Base-by-base conservation (phyloP, 345 rosid genomes). In the Aquilaria yunnanensis region DNA sequence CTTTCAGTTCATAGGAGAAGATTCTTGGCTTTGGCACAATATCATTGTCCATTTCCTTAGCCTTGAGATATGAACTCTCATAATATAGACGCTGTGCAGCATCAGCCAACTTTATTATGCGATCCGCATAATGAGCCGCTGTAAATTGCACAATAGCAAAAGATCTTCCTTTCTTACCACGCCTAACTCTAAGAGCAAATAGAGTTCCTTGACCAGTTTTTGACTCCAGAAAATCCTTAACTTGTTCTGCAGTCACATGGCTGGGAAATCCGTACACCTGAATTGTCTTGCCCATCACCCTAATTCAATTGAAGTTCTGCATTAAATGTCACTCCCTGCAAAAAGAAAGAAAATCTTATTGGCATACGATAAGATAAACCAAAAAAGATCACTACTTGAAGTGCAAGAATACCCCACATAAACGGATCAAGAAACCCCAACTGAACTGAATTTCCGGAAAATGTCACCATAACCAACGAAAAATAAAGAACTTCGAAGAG, bases 121-220 rank as follows among this genome's bases (percentile, higher is more conserved):
- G 2, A 3, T 68, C 72, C 13, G 83, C 93, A 49, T 57, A 61
- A 67, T 34, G 66, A 10, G 11, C 50, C 4, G 70, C 61, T 58
- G 75, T 60, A 67, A 92, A 89, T 16, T 89, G 98, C 29, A 92
- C 89, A 46, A 74, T 70, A 23, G 95, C 96, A 56, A 47, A 74
- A 10, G 54, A 73, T 70, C 87, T 78, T 0, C 80, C 81, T 0
- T 14, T 72, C 45, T 64, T 83, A 0, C 71, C 2, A 5, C 4
- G 37, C 65, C 80, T 65, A 43, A 78, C 12, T 70, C 70, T 75
- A 11, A 78, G 12, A 7, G 83, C 85, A 59, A 56, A 56, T 31
- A 82, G 57, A 2, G 72, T 67, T 61, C 70, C 83, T 59, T 60
- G 34, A 3, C 85, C 85, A 0, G 76, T 75, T 46, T 31, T 32